Evolutionary conservation across 305 asterid genomes (phyloP).

Genomic region (Fraxinus velutina): DNA sequence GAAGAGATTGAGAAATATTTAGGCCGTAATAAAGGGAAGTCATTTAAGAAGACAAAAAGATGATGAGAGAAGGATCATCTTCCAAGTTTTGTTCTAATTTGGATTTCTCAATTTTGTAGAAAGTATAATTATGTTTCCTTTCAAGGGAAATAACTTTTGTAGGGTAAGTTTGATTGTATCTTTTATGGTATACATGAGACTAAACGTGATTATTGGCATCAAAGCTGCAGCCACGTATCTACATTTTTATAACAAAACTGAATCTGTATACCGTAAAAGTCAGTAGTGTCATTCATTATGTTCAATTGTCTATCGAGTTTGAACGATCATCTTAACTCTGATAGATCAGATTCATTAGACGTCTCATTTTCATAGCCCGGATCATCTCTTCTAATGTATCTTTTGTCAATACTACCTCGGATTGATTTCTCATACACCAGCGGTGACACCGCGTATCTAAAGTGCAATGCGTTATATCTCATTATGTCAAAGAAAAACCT

Average conservation of each 20-base stretch:
- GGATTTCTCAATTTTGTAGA: not conserved
- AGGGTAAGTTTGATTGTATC: not conserved
- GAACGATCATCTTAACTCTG: too few species aligned
- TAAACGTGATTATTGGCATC: not conserved
- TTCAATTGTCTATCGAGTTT: too few species aligned
- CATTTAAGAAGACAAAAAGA: conserved; percentile 30
- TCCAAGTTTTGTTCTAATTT: not conserved
- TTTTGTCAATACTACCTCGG: too few species aligned
- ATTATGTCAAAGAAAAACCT: too few species aligned
- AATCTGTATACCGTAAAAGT: not conserved
- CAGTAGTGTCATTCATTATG: too few species aligned
- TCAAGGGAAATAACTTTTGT: not conserved
- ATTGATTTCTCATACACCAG: too few species aligned
- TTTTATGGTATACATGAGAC: not conserved
- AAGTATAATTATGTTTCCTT: not conserved
- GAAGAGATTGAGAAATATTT: conserved; percentile 49
- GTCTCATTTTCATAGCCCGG: too few species aligned
- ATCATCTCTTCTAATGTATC: too few species aligned
- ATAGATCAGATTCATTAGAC: too few species aligned
- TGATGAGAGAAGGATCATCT: conserved; percentile 17
- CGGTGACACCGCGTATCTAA: too few species aligned
- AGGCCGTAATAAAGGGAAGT: conserved; percentile 43
- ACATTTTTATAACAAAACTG: not conserved
- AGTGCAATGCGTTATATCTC: too few species aligned
- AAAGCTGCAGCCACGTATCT: not conserved